These are phyloP conservation scores for Claviceps purpurea DNA, from an alignment of 2,329 filamentous ascomycete genomes.

Conservation along the genomic window DNA sequence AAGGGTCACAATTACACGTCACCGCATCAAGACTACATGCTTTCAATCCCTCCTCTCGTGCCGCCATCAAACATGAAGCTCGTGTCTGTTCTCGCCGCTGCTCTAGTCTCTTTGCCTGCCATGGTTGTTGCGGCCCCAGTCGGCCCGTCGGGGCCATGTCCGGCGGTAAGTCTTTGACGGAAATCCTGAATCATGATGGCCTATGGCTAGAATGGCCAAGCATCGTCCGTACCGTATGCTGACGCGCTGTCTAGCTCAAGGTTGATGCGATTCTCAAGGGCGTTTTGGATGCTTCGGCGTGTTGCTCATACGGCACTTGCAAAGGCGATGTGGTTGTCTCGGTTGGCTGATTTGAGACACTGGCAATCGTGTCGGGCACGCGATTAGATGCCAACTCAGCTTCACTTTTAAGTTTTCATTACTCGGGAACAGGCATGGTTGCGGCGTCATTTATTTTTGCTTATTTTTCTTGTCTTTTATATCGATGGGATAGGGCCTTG, in stretches of 20 bases:
- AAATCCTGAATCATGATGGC: too few relatives aligned
- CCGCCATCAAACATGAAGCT: slow-evolving; percentile 4
- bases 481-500: too few relatives aligned
- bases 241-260: slow-evolving; percentile 13
- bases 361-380: not conserved
- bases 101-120: slow-evolving; percentile 9
- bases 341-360: slow-evolving; percentile 17
- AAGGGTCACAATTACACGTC: too few relatives aligned
- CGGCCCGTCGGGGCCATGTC: slow-evolving; percentile 21
- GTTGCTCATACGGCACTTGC: slow-evolving; percentile 41
- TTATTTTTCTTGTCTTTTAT: not conserved
- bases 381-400: not conserved
- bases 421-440: not conserved
- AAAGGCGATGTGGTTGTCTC: slow-evolving; percentile 27
- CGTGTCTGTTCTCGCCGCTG: not conserved
- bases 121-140: slow-evolving; percentile 13
- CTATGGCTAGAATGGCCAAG: not conserved
- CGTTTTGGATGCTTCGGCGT: slow-evolving; percentile 31
- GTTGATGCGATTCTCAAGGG: slow-evolving; percentile 33
- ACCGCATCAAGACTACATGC: too few relatives aligned
- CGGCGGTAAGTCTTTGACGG: slow-evolving; percentile 14
- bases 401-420: not conserved
- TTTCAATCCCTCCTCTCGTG: too few relatives aligned
- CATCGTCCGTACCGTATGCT: not conserved
- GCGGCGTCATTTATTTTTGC: not conserved